Percentiles rank a stretch among this genome's conserved stretches.
phyloP scores from a whole-genome alignment of 208 protist species.

The Trypanosomatidae sp. region DNA sequence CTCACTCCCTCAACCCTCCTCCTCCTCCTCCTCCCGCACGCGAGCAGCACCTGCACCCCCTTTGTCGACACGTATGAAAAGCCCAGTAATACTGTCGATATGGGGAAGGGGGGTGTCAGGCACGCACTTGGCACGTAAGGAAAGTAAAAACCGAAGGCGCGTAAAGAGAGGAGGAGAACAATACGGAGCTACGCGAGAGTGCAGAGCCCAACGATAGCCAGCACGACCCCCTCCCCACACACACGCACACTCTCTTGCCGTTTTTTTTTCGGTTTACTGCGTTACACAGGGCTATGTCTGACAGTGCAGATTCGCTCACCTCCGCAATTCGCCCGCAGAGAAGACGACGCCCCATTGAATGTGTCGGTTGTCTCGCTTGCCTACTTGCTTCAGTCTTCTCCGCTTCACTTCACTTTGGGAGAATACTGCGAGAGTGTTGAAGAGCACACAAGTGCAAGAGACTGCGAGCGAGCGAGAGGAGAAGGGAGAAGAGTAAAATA shows the following conservation, averaged over 20 bases:
- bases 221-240: background rate
- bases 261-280: background rate
- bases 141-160: slow-evolving; percentile 1
- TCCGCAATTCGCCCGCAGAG: background rate
- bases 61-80: background rate
- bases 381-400: no score
- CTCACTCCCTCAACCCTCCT: background rate
- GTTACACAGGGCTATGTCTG: background rate
- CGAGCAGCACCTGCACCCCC: background rate
- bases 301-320: background rate
- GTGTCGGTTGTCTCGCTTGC: background rate
- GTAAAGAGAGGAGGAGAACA: slow-evolving; percentile 8
- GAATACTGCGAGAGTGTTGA: background rate
- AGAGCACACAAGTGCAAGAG: background rate
- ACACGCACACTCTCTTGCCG: background rate
- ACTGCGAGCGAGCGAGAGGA: background rate
- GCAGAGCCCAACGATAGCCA: background rate
- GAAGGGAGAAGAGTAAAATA: background rate
- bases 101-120: background rate
- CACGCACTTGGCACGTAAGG: background rate
- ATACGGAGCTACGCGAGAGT: background rate
- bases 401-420: background rate
- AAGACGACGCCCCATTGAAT: background rate
- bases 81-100: background rate
- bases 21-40: background rate